Base-by-base conservation (phyloP, 495 filamentous ascomycete species). In the Penicillium waksmanii region DNA sequence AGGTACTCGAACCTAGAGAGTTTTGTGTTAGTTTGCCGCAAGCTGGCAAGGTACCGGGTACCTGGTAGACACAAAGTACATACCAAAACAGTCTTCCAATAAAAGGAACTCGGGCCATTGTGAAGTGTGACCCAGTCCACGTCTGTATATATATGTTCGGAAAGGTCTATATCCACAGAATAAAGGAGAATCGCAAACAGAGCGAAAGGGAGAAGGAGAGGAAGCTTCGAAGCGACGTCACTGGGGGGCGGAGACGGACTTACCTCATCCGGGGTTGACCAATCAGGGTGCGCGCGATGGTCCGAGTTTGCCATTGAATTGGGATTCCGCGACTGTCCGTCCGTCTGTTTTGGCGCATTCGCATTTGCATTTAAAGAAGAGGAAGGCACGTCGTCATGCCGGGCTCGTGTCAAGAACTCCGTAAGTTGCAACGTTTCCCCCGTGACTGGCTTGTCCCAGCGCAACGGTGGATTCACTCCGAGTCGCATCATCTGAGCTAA, bases 391-490 rank as follows among this genome's bases (percentile, higher is more conserved):
- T 42, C 76, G 86, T 66, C 52, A 98, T 98, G 95, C 95, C 95
- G 25, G 90, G 88, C 72, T 97, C 93, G 57, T 98, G 95, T 82
- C 90, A 91, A 83, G 94, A 97, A 70, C 93, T 98, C 70, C 85
- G 95, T 98, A 84, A 67, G 88, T 78, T 27, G 13, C 48, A 60
- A 38, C 9, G n/a, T 9, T 33, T 25, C 1, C 43, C 35, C 12
- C 40, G 59, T 49, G 27, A 46, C 51, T 11, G 31, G 13, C 27
- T 51, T 43, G n/a, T 23, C 46, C 46, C 46, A 48, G 11, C 46
- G 46, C 6, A 13, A n/a, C 21, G 19, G 46, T 13, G 46, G 23
- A 27, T 25, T 27, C 46, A 48, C 19, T 27, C 46, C 46, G 19
- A 48, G 19, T 23, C 51, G 56, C 25, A 38, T 35, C 58, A 46